A percentile compares a stretch with the other conserved stretches of the same genome.
Evolutionary conservation across 495 filamentous ascomycete genomes (phyloP).

Genomic region (Penicillium malachiteum): DNA sequence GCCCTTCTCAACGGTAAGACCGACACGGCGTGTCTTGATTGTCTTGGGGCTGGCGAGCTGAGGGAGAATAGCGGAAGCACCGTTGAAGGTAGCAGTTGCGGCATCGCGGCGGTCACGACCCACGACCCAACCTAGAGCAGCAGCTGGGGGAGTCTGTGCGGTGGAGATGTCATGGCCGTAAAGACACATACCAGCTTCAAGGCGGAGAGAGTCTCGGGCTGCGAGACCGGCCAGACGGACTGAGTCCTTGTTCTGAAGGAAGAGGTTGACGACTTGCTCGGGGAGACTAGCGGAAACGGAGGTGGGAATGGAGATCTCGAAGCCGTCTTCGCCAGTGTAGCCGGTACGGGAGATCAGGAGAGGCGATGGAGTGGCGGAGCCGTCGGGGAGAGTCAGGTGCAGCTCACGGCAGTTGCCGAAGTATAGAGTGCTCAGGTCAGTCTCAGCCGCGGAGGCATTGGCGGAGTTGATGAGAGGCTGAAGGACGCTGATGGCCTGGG

Average conservation of each 20-base stretch:
- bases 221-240: constrained; percentile 83
- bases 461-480: constrained; percentile 48
- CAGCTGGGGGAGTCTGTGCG: constrained; percentile 82
- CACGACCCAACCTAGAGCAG: constrained; percentile 80
- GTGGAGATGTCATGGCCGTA: constrained; percentile 98
- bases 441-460: constrained; percentile 34
- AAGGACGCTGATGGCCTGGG: constrained; percentile 66
- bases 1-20: constrained; percentile 75
- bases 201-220: constrained; percentile 84
- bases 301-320: constrained; percentile 84
- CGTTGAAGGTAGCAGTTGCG: constrained; percentile 64
- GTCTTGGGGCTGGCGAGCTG: constrained; percentile 69
- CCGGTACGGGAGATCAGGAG: constrained; percentile 83
- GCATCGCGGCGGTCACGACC: constrained; percentile 67
- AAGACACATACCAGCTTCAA: constrained; percentile 97
- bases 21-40: constrained; percentile 73
- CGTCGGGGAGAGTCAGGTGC: constrained; percentile 49
- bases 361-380: constrained; percentile 42
- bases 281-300: constrained; percentile 39
- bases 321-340: constrained; percentile 97
- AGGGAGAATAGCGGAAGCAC: constrained; percentile 65
- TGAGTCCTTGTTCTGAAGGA: constrained; percentile 62
- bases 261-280: constrained; percentile 52
- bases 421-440: constrained; percentile 66
- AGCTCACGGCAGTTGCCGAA: constrained; percentile 73